Evolutionary conservation across 1,284 basidiomycete genomes (phyloP).

Genomic region (Somion occarium): DNA sequence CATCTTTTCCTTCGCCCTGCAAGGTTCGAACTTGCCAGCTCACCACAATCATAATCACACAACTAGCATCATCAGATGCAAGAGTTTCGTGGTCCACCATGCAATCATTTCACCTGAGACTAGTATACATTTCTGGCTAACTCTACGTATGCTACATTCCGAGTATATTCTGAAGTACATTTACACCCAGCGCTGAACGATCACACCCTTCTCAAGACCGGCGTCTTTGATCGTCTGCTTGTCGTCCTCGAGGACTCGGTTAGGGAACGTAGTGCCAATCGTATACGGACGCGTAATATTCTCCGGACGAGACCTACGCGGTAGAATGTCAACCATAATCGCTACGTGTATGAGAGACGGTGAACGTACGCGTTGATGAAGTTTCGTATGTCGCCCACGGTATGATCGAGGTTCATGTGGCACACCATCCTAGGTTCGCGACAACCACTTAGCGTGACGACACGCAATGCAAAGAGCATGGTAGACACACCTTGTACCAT

Average conservation of each 20-base stretch:
- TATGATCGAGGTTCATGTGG: conserved; percentile 90
- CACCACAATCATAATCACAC: too few relatives aligned
- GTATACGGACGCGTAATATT: conserved; percentile 63
- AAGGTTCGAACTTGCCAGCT: too few relatives aligned
- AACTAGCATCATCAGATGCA: too few relatives aligned
- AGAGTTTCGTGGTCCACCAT: too few relatives aligned
- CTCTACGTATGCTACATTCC: too few relatives aligned
- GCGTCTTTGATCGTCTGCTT: conserved; percentile 70
- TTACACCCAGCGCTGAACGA: conserved; percentile 79
- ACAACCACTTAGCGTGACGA: conserved; percentile 2
- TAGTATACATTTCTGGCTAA: too few relatives aligned
- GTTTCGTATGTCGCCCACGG: conserved; percentile 79
- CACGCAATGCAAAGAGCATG: background rate
- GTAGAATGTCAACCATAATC: conserved; percentile 24
- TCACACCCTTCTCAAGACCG: conserved; percentile 76
- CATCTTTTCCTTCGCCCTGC: background rate
- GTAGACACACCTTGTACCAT: conserved; percentile 74
- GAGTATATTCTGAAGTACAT: too few relatives aligned
- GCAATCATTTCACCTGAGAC: too few relatives aligned
- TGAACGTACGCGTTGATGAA: conserved; percentile 86
- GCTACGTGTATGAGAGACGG: conserved; percentile 2
- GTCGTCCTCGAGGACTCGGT: conserved; percentile 66
- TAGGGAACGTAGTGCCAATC: conserved; percentile 86
- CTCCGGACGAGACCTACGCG: conserved; percentile 76
- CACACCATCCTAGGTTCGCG: conserved; percentile 73